Conservation (phyloP, 495 filamentous ascomycete genomes). For the Penicillium dipodomyicola region DNA sequence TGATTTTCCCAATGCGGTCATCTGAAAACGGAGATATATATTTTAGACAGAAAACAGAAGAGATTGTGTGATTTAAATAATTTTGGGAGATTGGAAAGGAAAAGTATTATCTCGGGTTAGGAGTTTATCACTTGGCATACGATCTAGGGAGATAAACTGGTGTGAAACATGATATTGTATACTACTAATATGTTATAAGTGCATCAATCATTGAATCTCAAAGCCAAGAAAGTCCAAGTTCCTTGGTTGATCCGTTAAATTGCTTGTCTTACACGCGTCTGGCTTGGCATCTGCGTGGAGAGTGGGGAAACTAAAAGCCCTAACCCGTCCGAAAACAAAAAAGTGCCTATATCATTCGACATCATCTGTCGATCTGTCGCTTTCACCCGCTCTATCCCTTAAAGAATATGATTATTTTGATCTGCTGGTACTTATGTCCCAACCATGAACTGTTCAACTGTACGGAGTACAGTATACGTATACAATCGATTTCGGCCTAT, state of each 20-base stretch:
- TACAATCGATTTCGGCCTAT: not conserved
- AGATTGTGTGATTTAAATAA: no score
- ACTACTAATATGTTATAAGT: not conserved
- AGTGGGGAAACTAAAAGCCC: not conserved
- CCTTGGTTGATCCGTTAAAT: slow-evolving; percentile 1
- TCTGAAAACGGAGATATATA: not conserved
- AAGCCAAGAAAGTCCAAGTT: slow-evolving; percentile 4
- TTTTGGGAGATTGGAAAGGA: no score
- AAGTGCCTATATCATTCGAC: not conserved
- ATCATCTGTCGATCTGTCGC: not conserved
- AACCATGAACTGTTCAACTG: not conserved
- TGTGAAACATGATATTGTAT: not conserved
- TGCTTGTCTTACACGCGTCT: slow-evolving; percentile 12
- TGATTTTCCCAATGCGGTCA: not conserved
- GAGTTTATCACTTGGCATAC: not conserved
- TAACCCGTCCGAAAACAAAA: not conserved
- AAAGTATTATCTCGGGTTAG: no score
- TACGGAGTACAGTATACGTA: not conserved
- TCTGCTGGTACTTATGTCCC: not conserved
- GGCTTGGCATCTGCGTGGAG: slow-evolving; percentile 7
- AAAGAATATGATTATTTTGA: not conserved
- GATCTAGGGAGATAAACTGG: not conserved
- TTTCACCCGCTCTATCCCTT: not conserved
- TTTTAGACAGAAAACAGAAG: no score
- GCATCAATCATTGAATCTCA: not conserved